A percentile compares a stretch with the other conserved stretches of the same genome.
Conservation (phyloP, 1,284 basidiomycete genomes). For the Cutaneotrichosporon sp. region DNA sequence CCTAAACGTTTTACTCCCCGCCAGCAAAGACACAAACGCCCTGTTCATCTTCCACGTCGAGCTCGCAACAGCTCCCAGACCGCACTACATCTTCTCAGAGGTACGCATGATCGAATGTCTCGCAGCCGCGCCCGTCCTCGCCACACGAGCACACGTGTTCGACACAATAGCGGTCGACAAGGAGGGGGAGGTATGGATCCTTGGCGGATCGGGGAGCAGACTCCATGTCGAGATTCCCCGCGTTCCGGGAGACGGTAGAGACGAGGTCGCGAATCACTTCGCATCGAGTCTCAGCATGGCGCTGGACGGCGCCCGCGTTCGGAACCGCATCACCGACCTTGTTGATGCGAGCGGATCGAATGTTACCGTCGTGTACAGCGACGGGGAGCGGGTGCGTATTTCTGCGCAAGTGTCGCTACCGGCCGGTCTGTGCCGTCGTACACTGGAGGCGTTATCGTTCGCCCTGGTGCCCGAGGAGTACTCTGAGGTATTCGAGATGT, state of each 20-base stretch:
- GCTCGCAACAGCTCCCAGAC: constrained; percentile 50
- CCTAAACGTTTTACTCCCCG: constrained; percentile 53
- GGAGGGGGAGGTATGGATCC: constrained; percentile 54
- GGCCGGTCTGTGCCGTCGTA: constrained; percentile 57
- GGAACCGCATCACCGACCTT: constrained; percentile 19
- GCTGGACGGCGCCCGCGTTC: constrained; percentile 10
- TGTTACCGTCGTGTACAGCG: constrained; percentile 53
- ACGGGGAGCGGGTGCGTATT: constrained; percentile 53
- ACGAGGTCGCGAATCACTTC: constrained; percentile 30
- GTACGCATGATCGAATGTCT: constrained; percentile 47
- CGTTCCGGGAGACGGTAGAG: constrained; percentile 25
- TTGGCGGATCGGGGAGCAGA: constrained; percentile 59
- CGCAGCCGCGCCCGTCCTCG: constrained; percentile 58
- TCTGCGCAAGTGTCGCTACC: constrained; percentile 55
- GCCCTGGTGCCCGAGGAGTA: constrained; percentile 50
- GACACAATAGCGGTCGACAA: constrained; percentile 65
- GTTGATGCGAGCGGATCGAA: constrained; percentile 52
- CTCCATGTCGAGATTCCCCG: constrained; percentile 36
- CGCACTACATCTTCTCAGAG: constrained; percentile 26
- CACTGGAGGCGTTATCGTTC: constrained; percentile 59
- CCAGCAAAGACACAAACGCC: constrained; percentile 48
- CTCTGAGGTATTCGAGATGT: constrained; percentile 5
- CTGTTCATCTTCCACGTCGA: constrained; percentile 53
- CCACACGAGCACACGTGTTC: constrained; percentile 59
- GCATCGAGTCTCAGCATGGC: constrained; percentile 36